A percentile compares a stretch with the other conserved stretches of the same genome.
Conservation (phyloP, 805 yeast genomes). For the Wickerhamiella kurtzmanii region DNA sequence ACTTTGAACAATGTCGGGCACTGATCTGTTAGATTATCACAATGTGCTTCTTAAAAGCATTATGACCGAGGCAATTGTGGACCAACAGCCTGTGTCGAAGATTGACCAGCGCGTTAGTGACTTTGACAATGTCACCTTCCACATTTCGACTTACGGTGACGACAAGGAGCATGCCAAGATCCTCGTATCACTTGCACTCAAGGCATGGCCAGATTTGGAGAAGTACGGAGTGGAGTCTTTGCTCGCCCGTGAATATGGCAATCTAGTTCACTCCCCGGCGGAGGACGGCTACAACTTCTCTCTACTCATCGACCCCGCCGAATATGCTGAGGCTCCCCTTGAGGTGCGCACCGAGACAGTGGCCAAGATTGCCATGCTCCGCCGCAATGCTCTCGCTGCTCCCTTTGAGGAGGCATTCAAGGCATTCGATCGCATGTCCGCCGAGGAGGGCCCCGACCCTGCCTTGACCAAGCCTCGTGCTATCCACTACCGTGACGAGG, state of each 20-base stretch:
- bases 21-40: conserved; percentile 65
- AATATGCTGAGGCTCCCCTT: conserved; percentile 26
- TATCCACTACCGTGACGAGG: conserved; percentile 83
- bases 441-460: conserved; percentile 29
- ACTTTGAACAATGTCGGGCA: conserved; percentile 3
- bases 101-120: conserved; percentile 85
- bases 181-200: conserved; percentile 55
- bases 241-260: conserved; percentile 36
- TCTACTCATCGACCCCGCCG: conserved; percentile 46
- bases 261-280: conserved; percentile 35
- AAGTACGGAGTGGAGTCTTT: conserved; percentile 41
- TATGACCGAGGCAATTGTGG: conserved; percentile 51
- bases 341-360: conserved; percentile 44
- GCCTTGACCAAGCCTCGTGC: conserved; percentile 46
- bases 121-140: conserved; percentile 91
- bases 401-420: conserved; percentile 81
- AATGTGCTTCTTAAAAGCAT: conserved; percentile 74
- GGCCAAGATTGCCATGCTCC: conserved; percentile 55
- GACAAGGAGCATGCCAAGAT: conserved; percentile 25
- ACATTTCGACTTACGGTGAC: conserved; percentile 43
- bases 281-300: conserved; percentile 81
- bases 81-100: conserved; percentile 33
- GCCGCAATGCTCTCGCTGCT: conserved; percentile 80
- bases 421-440: conserved; percentile 53
- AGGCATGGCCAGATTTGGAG: conserved; percentile 61